Evolutionary conservation across 495 filamentous ascomycete species (phyloP), one percentile per base, ranked within the genome.

Genomic region (Penicillium samsonianum): DNA sequence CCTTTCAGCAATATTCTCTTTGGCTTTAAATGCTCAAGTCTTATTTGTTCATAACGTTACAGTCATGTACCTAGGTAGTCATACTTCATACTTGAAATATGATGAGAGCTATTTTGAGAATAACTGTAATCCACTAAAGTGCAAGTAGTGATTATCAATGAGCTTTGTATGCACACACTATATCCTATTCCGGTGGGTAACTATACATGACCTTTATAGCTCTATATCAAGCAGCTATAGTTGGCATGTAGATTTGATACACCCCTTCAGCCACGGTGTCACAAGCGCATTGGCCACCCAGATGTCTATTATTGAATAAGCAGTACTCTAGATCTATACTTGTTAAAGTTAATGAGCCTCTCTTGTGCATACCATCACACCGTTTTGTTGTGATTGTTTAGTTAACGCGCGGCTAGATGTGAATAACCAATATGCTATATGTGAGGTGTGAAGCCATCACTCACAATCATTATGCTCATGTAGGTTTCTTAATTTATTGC

Each of bases 221-320:
- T 19, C 35, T 28, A 28, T 9, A 4, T 22, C 23, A 52, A 30
- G 23, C 19, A 52, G 49, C 23, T 12, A 40, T 40, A 12, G 6
- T 22, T 40, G 14, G 10, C n/a, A 41, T 41, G 35, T 26, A 52
- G 37, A 26, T 16, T 52, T 52, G 31, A 52, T 52, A 40, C 33
- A 37, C 9, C 17, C 9, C 49, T 26, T 28, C 49, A 52, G 49
- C 49, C 49, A 38, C 31, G 23, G 49, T 52, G 20, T 52, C 10
- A 52, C 49, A 52, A 30, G 35, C 20, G 31, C 33, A 38, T 23
- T 52, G 35, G 23, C 49, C 49, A 40, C 23, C 40, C 45, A 48
- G n/a, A 31, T 17, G 0, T 38, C 8, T 10, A 22, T 30, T 11
- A 14, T n/a, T 38, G 1, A 16, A 19, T 51, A 26, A 11, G 12